phyloP scores from a whole-genome alignment of 2,329 filamentous ascomycete species.

The Pseudogymnoascus sp. region DNA sequence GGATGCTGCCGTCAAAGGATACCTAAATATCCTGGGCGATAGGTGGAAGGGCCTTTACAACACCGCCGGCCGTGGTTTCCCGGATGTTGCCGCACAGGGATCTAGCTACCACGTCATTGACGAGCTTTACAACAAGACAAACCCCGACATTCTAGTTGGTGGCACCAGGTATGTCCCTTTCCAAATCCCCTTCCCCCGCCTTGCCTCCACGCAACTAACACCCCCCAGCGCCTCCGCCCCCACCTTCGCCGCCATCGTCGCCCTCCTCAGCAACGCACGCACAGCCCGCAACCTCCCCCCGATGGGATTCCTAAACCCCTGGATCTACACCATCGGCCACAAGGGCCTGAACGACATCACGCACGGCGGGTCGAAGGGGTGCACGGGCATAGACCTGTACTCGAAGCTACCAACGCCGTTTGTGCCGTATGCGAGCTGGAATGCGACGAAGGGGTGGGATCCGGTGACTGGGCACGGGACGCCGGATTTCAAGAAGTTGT shows the following conservation, averaged over 20 bases:
- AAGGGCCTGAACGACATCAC: conserved; percentile 41
- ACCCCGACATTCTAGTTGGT: conserved; percentile 14
- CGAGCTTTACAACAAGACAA: neutral
- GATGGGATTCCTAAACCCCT: conserved; percentile 51
- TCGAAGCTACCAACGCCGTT: conserved; percentile 17
- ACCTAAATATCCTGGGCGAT: conserved; percentile 34
- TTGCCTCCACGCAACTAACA: conserved; percentile 21
- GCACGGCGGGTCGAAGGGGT: conserved; percentile 32
- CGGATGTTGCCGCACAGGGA: conserved; percentile 47
- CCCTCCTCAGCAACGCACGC: conserved; percentile 54
- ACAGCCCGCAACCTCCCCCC: conserved; percentile 38
- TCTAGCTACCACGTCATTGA: conserved; percentile 39
- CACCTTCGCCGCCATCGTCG: conserved; percentile 47
- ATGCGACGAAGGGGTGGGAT: conserved; percentile 38
- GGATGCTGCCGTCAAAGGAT: conserved; percentile 35
- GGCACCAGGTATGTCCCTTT: conserved; percentile 18
- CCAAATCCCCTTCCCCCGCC: neutral
- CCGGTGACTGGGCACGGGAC: conserved; percentile 41
- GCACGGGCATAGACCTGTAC: conserved; percentile 25
- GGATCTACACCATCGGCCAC: conserved; percentile 43
- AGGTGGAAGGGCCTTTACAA: conserved; percentile 41
- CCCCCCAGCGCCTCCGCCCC: conserved; percentile 44
- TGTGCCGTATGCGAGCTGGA: conserved; percentile 33
- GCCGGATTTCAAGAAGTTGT: conserved; percentile 35
- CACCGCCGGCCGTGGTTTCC: conserved; percentile 42